Conservation (phyloP, 176 grass and related monocot species). For the Avena sativa region DNA sequence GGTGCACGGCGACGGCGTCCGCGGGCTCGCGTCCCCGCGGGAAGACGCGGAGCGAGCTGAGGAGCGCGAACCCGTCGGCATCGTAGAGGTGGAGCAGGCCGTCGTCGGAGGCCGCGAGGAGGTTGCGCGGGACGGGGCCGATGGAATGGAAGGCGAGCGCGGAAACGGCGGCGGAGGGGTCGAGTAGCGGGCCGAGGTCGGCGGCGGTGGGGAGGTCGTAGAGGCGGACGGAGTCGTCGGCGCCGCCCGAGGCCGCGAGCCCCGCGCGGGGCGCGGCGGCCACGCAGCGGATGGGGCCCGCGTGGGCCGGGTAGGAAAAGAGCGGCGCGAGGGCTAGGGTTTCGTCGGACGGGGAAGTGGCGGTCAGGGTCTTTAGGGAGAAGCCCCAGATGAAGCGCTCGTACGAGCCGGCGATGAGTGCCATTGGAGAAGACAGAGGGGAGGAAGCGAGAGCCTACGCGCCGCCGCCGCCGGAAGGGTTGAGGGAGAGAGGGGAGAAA, state of each 20-base stretch:
- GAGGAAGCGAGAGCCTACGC: neutral
- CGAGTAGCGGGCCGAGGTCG: constrained; percentile 79
- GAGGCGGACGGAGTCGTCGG: constrained; percentile 78
- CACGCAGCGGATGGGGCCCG: constrained; percentile 76
- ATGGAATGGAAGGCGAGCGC: constrained; percentile 77
- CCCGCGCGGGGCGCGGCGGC: constrained; percentile 51
- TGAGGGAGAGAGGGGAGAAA: neutral
- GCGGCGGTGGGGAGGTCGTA: constrained; percentile 75
- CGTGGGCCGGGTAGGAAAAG: constrained; percentile 87
- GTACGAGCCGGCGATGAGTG: constrained; percentile 91
- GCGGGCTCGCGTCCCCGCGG: constrained; percentile 44
- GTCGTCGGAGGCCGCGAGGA: constrained; percentile 84
- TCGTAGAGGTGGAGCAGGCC: constrained; percentile 81
- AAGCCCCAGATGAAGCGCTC: constrained; percentile 98
- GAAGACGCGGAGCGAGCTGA: constrained; percentile 52
- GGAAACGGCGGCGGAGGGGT: constrained; percentile 74
- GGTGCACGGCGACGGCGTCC: constrained; percentile 68
- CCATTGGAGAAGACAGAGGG: constrained; percentile 38
- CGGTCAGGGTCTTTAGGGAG: constrained; percentile 65
- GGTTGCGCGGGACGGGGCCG: constrained; percentile 79
- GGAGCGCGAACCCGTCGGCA: constrained; percentile 78
- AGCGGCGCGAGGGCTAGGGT: constrained; percentile 51
- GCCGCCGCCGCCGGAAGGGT: constrained; percentile 12
- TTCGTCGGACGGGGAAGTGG: neutral
- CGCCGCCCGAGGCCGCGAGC: constrained; percentile 62